phyloP scores from a whole-genome alignment of 2,329 filamentous ascomycete species.

The Ophiocordyceps camponoti-floridani region DNA sequence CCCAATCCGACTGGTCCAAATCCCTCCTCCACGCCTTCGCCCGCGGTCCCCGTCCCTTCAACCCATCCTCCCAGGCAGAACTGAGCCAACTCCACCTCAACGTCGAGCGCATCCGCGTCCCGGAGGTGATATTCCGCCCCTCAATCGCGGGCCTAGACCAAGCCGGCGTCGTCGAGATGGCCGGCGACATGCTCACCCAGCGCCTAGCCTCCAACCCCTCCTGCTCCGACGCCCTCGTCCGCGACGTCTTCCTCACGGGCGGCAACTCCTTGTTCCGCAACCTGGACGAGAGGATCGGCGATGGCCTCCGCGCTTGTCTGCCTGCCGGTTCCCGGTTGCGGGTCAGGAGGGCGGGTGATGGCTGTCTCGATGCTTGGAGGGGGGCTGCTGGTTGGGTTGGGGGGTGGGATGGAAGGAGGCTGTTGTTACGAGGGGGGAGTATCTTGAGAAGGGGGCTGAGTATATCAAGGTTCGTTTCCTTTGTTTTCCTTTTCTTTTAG shows the following conservation, averaged over 20 bases:
- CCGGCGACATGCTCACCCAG: slow-evolving; percentile 74
- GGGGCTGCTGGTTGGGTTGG: slow-evolving; percentile 78
- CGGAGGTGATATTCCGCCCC: slow-evolving; percentile 85
- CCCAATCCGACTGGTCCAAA: slow-evolving; percentile 90
- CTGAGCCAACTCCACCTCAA: slow-evolving; percentile 86
- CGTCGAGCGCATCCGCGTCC: slow-evolving; percentile 85
- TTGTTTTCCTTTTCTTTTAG: slow-evolving; percentile 1
- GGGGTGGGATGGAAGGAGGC: slow-evolving; percentile 39
- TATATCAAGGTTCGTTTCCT: slow-evolving; percentile 57
- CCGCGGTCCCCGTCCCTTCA: slow-evolving; percentile 73
- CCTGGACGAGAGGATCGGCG: slow-evolving; percentile 66
- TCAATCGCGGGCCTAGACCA: slow-evolving; percentile 86
- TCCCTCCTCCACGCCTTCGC: slow-evolving; percentile 78
- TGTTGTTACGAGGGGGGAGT: slow-evolving; percentile 66
- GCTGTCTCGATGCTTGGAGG: slow-evolving; percentile 78
- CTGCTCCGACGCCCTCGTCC: slow-evolving; percentile 51
- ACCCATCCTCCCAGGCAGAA: slow-evolving; percentile 61
- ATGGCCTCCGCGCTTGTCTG: slow-evolving; percentile 55
- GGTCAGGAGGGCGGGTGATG: slow-evolving; percentile 57
- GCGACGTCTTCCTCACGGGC: slow-evolving; percentile 87
- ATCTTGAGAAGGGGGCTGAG: slow-evolving; percentile 77
- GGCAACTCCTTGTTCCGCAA: slow-evolving; percentile 74
- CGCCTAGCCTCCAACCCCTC: slow-evolving; percentile 42
- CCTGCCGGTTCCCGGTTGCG: slow-evolving; percentile 49
- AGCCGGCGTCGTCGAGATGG: slow-evolving; percentile 82